Conservation (phyloP, 2,329 filamentous ascomycete genomes). For the Coleophoma cylindrospora region DNA sequence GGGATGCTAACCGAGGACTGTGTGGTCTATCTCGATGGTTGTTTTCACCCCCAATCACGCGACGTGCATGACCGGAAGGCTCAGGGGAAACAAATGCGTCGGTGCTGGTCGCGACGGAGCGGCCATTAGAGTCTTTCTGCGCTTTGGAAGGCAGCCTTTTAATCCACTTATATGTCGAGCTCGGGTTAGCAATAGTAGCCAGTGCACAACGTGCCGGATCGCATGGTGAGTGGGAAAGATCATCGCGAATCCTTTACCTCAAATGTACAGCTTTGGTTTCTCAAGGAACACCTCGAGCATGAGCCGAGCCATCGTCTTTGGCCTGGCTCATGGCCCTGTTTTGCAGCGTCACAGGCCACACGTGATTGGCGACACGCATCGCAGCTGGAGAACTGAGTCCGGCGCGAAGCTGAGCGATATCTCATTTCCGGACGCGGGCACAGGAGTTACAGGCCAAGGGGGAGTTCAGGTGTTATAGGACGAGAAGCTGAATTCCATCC, state of each 20-base stretch:
- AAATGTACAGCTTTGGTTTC: conserved; percentile 12
- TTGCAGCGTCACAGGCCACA: conserved; percentile 26
- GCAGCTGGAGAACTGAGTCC: conserved; percentile 29
- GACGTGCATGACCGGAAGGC: background rate
- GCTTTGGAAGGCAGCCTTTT: background rate
- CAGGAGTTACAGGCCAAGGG: background rate
- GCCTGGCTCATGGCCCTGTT: conserved; percentile 8
- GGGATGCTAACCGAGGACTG: background rate
- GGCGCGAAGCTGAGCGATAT: background rate
- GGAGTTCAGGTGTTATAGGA: too few species aligned
- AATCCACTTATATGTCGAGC: background rate
- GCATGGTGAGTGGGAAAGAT: too few species aligned
- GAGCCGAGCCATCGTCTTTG: conserved; percentile 4
- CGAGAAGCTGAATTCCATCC: too few species aligned
- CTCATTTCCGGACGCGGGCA: background rate
- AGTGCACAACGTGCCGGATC: background rate
- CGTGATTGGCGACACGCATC: conserved; percentile 27
- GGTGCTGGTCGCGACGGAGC: background rate
- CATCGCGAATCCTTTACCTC: conserved; percentile 4
- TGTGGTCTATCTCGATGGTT: background rate
- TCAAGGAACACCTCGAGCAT: conserved; percentile 11
- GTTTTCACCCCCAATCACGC: background rate
- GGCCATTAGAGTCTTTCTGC: background rate
- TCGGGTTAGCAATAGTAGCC: background rate
- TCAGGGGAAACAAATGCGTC: background rate